Percentiles rank a stretch among this genome's conserved stretches.
phyloP scores from a whole-genome alignment of 139 green algal genomes.

The Micractinium sp. region DNA sequence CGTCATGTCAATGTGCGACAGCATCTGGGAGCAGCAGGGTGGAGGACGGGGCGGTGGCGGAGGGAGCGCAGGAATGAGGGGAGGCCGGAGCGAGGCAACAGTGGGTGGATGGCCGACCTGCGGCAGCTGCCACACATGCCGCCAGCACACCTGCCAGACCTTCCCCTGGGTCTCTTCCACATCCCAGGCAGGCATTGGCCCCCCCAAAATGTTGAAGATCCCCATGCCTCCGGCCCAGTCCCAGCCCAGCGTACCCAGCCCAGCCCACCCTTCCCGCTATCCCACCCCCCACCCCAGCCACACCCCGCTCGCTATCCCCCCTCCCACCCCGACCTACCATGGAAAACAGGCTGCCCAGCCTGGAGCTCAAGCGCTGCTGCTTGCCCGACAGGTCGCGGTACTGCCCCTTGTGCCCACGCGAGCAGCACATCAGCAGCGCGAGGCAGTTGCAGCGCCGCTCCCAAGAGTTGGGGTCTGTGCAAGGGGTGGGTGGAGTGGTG shows the following conservation, averaged over 20 bases:
- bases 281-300: neutral
- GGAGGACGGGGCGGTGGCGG: neutral
- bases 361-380: conserved; percentile 11
- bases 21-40: conserved; percentile 42
- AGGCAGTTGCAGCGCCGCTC: conserved; percentile 49
- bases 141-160: neutral
- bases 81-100: neutral
- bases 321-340: conserved; percentile 14
- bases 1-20: conserved; percentile 60
- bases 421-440: conserved; percentile 49
- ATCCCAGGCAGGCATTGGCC: too few species aligned
- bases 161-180: too few species aligned
- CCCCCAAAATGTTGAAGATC: too few species aligned
- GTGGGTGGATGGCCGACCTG: neutral
- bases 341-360: conserved; percentile 48
- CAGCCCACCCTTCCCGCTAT: too few species aligned
- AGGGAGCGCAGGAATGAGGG: neutral
- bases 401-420: neutral
- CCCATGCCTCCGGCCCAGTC: too few species aligned
- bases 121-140: too few species aligned
- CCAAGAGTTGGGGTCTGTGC: conserved; percentile 39
- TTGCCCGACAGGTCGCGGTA: neutral
- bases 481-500: too few species aligned
- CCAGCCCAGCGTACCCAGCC: too few species aligned
- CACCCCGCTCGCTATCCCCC: neutral